Evolutionary conservation across 345 rosid species (phyloP).

Genomic region (Pugionium dolabratum): DNA sequence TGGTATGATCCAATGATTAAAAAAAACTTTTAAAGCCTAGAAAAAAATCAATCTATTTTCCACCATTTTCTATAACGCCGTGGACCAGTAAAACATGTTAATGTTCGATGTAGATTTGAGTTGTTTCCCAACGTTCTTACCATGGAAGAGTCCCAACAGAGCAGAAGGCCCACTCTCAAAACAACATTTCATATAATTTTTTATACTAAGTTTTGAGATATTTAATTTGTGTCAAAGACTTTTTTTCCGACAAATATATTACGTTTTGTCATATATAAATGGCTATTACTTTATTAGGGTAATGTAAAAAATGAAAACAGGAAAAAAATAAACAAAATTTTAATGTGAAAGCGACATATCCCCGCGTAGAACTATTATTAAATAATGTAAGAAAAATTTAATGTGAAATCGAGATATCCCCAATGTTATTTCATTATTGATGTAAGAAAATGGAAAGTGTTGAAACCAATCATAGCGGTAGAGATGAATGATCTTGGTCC

Average conservation of each 20-base stretch:
- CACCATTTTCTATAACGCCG: too few relatives aligned
- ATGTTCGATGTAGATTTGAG: too few relatives aligned
- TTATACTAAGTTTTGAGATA: constrained; percentile 8
- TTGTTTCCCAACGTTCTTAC: too few relatives aligned
- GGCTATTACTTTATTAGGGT: not conserved
- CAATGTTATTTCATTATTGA: constrained; percentile 31
- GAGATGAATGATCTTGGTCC: constrained; percentile 1
- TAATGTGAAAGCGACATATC: constrained; percentile 33
- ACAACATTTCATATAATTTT: too few relatives aligned
- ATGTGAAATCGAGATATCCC: too few relatives aligned
- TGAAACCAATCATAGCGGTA: constrained; percentile 18
- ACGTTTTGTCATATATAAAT: not conserved
- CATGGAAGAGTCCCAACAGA: too few relatives aligned
- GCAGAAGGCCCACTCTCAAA: too few relatives aligned
- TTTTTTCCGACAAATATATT: not conserved
- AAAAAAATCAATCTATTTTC: too few relatives aligned
- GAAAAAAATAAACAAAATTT: constrained; percentile 16
- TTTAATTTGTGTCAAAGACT: not conserved
- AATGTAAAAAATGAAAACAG: constrained; percentile 11
- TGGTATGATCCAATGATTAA: too few relatives aligned
- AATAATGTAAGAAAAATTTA: too few relatives aligned
- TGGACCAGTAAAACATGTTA: too few relatives aligned
- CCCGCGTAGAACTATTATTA: constrained; percentile 21
- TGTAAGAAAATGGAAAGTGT: constrained; percentile 33
- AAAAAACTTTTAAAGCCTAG: too few relatives aligned